phyloP scores from a whole-genome alignment of 2,329 filamentous ascomycete genomes.

The Plectosphaerella plurivora region DNA sequence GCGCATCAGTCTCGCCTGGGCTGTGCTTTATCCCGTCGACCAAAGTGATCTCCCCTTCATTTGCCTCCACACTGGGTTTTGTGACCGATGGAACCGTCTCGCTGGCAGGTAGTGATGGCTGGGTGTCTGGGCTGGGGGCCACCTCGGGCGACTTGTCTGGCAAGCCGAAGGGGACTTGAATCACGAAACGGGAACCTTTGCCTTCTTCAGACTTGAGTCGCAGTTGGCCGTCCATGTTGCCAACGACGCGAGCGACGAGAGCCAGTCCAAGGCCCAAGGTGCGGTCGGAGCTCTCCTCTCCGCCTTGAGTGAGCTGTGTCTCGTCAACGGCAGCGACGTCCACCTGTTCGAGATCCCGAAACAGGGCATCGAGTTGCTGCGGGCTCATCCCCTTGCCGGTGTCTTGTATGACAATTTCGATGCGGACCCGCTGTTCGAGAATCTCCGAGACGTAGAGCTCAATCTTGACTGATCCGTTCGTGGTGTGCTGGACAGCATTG shows the following conservation, averaged over 20 bases:
- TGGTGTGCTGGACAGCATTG: conserved; percentile 73
- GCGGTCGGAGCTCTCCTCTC: conserved; percentile 22
- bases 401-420: conserved; percentile 75
- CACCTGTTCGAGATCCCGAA: conserved; percentile 57
- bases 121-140: conserved; percentile 8
- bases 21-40: conserved; percentile 41
- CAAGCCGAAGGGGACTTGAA: conserved; percentile 72
- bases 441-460: conserved; percentile 61
- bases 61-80: conserved; percentile 20
- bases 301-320: conserved; percentile 10
- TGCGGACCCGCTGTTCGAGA: conserved; percentile 48
- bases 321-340: conserved; percentile 37
- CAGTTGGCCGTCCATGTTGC: conserved; percentile 88
- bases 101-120: conserved; percentile 10
- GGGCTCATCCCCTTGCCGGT: conserved; percentile 69
- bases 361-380: conserved; percentile 52
- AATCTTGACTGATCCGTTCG: conserved; percentile 64
- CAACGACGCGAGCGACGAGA: conserved; percentile 77
- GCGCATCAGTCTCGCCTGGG: background rate
- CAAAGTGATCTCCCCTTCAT: conserved; percentile 56
- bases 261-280: conserved; percentile 80
- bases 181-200: conserved; percentile 76
- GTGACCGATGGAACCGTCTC: conserved; percentile 25
- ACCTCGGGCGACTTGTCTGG: conserved; percentile 33
- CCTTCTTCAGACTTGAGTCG: conserved; percentile 79